These are phyloP conservation scores for Trichoderma asperelloides DNA, from an alignment of 495 filamentous ascomycete species.

Conservation along the genomic window DNA sequence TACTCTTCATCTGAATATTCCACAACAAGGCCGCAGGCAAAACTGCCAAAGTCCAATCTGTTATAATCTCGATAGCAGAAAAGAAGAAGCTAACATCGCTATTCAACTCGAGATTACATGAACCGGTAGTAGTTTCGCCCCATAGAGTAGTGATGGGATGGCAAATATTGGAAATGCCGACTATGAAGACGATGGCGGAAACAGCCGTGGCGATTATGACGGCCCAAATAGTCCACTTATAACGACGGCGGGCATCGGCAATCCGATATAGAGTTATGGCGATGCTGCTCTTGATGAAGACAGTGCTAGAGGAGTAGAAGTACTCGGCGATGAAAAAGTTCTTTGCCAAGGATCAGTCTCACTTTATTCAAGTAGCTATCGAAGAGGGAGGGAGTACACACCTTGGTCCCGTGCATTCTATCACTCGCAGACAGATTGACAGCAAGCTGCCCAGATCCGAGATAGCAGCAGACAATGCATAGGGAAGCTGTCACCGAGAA, in stretches of 20 bases:
- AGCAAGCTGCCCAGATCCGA: not conserved
- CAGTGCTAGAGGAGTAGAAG: slow-evolving; percentile 9
- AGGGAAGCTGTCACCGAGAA: not conserved
- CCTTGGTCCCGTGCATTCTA: slow-evolving; percentile 6
- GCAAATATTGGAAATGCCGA: slow-evolving; percentile 15
- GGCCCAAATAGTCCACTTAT: slow-evolving; percentile 10
- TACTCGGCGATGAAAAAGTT: slow-evolving; percentile 10
- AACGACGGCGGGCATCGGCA: slow-evolving; percentile 5
- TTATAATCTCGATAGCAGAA: slow-evolving; percentile 15
- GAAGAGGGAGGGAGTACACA: not conserved
- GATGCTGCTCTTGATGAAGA: slow-evolving; percentile 10
- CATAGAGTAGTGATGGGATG: slow-evolving; percentile 15
- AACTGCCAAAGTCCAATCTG: slow-evolving; percentile 15
- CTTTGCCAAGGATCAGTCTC: not conserved
- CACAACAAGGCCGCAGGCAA: slow-evolving; percentile 14
- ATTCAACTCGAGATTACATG: slow-evolving; percentile 15
- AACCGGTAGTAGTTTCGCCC: slow-evolving; percentile 14
- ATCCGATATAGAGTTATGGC: slow-evolving; percentile 5
- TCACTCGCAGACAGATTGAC: not conserved
- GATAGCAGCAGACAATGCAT: slow-evolving; percentile 1
- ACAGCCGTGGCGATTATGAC: slow-evolving; percentile 8
- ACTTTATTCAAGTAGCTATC: not conserved
- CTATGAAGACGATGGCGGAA: slow-evolving; percentile 13
- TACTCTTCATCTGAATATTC: slow-evolving; percentile 14
- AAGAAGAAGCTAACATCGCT: slow-evolving; percentile 17